Evolutionary conservation across 1,284 basidiomycete genomes (phyloP).

Genomic region (Boletellus deceptivus): DNA sequence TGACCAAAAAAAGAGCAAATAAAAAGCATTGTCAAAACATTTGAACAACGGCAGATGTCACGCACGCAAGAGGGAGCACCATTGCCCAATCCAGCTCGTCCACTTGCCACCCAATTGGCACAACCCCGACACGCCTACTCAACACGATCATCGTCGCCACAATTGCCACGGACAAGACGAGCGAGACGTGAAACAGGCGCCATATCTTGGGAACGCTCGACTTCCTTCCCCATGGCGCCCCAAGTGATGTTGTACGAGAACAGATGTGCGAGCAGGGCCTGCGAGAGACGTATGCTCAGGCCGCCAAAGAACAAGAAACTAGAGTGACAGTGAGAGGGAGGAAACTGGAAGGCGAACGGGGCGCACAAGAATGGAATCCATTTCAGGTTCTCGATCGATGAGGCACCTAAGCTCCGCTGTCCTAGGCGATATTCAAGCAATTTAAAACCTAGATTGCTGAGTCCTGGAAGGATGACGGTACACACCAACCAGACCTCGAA

Average conservation of each 20-base stretch:
- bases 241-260: no score
- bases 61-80: constrained; percentile 60
- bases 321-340: no score
- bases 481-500: constrained; percentile 65
- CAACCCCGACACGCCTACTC: constrained; percentile 37
- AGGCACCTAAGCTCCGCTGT: constrained; percentile 42
- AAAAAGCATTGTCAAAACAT: neutral
- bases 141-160: constrained; percentile 57
- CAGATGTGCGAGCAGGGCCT: no score
- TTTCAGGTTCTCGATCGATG: no score
- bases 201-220: constrained; percentile 72
- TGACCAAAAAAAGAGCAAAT: no score
- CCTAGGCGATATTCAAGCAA: constrained; percentile 78
- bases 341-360: no score
- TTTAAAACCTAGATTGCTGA: constrained; percentile 71
- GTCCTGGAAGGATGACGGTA: constrained; percentile 70
- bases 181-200: constrained; percentile 55
- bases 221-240: no score
- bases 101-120: constrained; percentile 65
- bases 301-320: no score
- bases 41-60: neutral
- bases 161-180: constrained; percentile 51
- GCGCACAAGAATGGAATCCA: no score
- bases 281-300: no score
- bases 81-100: constrained; percentile 54